Evolutionary conservation across 768 basidiomycete species (phyloP), one percentile per base, ranked within the genome.

Genomic region (Suillus paluster): DNA sequence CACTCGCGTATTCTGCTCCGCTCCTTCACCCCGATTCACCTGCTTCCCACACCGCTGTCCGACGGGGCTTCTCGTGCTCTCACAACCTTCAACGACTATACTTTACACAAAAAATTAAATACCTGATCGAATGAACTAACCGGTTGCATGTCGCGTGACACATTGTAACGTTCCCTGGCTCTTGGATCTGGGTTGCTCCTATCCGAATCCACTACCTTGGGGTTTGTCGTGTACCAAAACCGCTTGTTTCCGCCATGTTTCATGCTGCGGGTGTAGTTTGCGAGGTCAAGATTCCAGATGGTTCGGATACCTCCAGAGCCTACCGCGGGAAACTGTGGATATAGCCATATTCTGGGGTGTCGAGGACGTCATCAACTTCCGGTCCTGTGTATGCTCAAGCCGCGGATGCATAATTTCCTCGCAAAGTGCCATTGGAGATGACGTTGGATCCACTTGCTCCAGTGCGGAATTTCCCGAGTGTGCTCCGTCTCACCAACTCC

Each of bases 281-380:
- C 76, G 71, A 58, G 84, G 83, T 39, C 48, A 70, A 50, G 57
- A 59, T 27, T 91, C 90, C 10, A 77, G 77, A 46, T 92, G 89
- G 88, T 79, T 73, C 65, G 84, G 82, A 49, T 92, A 92, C 73
- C 69, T 92, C 6, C 83, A 88, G 65, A 86, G 86, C 12, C 77
- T 92, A 7, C 86, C 89, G n/a, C 62, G 68, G 46, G 70, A 72
- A 45, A 68, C 71, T 6, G 83, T 88, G 23, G 84, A 86, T 60
- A 78, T 90, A 36, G 87, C 88, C 38, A 63, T 87, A 21, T 84
- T 91, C 65, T 91, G 90, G 91, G 77, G 70, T 59, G 62, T 64
- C 58, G 63, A 68, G 45, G 67, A 72, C 59, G 70, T 66, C 61
- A 56, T 68, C 27, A 55, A 64, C 23, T 48, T 63, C 25, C 63